A percentile compares a stretch with the other conserved stretches of the same genome.
Evolutionary conservation across 2,329 filamentous ascomycete species (phyloP).

Genomic region (Aspergillus hortae): DNA sequence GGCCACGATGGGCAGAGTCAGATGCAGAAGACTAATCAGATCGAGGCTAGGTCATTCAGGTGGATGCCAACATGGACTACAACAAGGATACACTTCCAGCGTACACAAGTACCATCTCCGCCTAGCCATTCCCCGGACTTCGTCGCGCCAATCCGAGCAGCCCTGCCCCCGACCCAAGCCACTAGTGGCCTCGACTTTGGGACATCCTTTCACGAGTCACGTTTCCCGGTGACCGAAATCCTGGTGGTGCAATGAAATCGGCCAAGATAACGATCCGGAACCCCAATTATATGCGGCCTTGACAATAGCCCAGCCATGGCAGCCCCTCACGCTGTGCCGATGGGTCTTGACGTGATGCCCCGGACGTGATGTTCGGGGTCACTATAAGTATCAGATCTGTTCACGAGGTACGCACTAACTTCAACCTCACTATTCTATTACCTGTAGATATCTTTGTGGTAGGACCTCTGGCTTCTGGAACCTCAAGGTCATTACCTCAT

Average conservation of each 20-base stretch:
- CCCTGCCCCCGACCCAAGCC: slow-evolving; percentile 7
- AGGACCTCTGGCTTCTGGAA: not conserved
- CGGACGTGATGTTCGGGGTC: not conserved
- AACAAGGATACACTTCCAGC: not conserved
- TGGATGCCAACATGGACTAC: not conserved
- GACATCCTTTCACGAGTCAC: not conserved
- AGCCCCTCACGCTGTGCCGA: slow-evolving; percentile 13
- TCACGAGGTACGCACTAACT: not conserved
- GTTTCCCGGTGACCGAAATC: slow-evolving; percentile 3
- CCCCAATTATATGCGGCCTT: slow-evolving; percentile 8
- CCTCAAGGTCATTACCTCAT: not conserved
- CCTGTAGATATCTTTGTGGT: not conserved
- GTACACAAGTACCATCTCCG: not conserved
- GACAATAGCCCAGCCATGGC: slow-evolving; percentile 7
- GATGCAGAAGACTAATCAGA: not conserved
- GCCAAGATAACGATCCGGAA: slow-evolving; percentile 16
- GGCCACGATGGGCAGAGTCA: not conserved
- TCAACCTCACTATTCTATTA: too few relatives aligned
- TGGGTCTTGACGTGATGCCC: not conserved
- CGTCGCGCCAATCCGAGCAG: slow-evolving; percentile 6
- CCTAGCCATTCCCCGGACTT: slow-evolving; percentile 3
- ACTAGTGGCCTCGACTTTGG: slow-evolving; percentile 7
- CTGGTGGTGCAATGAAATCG: slow-evolving; percentile 9
- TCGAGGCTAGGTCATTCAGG: not conserved
- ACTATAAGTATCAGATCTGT: slow-evolving; percentile 1